phyloP scores from a whole-genome alignment of 2,329 filamentous ascomycete genomes.

The Lecanicillium sp. region DNA sequence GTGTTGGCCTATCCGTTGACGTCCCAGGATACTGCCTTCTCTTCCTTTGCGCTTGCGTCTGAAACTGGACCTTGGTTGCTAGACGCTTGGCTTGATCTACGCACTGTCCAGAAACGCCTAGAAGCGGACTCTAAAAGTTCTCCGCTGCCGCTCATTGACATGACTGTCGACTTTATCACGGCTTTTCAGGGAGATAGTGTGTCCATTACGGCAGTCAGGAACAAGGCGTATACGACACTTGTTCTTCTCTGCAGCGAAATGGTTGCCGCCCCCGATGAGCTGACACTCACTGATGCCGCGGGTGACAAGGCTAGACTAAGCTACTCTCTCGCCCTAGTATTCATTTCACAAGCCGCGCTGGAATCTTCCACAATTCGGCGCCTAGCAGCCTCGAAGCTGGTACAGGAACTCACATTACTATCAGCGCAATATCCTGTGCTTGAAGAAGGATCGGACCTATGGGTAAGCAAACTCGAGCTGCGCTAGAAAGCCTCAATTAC shows the following conservation, averaged over 20 bases:
- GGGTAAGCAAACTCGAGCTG: constrained; percentile 23
- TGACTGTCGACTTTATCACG: constrained; percentile 25
- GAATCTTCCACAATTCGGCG: constrained; percentile 26
- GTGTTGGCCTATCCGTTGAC: constrained; percentile 34
- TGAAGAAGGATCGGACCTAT: constrained; percentile 30
- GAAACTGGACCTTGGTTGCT: constrained; percentile 41
- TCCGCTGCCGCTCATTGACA: constrained; percentile 28
- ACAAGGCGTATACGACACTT: constrained; percentile 31
- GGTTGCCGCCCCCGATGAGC: constrained; percentile 22
- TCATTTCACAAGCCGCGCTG: constrained; percentile 28
- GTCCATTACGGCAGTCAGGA: constrained; percentile 14
- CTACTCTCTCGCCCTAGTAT: constrained; percentile 30
- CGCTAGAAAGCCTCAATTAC: background rate
- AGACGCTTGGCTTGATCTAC: constrained; percentile 38
- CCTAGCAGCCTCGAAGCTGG: constrained; percentile 33
- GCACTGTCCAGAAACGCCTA: constrained; percentile 31
- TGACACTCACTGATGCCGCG: constrained; percentile 19
- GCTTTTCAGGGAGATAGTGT: constrained; percentile 12
- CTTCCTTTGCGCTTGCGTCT: constrained; percentile 24
- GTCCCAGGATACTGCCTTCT: constrained; percentile 23
- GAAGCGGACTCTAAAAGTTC: constrained; percentile 20
- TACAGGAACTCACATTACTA: constrained; percentile 32
- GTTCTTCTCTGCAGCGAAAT: constrained; percentile 35
- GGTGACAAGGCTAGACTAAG: constrained; percentile 21
- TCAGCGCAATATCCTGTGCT: constrained; percentile 22